phyloP scores from a whole-genome alignment of 2,329 filamentous ascomycete genomes.

The Arthrinium phaeospermum region DNA sequence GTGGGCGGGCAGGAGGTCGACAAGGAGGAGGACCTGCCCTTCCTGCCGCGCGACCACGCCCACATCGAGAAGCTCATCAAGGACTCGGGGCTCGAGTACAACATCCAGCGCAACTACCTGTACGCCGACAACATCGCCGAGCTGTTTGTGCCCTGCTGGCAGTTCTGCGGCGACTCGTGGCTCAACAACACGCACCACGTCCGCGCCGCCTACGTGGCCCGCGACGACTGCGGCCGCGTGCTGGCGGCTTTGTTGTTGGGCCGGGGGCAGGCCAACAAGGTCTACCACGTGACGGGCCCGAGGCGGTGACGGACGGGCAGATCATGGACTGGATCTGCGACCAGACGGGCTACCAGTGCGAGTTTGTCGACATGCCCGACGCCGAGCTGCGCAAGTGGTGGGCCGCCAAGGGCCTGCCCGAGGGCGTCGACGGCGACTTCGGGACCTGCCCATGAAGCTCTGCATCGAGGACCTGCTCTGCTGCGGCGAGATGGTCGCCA shows the following conservation, averaged over 20 bases:
- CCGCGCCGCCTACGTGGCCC: slow-evolving; percentile 28
- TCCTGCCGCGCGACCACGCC: slow-evolving; percentile 30
- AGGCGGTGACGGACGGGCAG: slow-evolving; percentile 28
- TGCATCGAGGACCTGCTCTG: slow-evolving; percentile 29
- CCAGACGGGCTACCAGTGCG: slow-evolving; percentile 28
- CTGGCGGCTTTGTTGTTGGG: slow-evolving; percentile 29
- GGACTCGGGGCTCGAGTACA: slow-evolving; percentile 28
- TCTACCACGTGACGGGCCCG: slow-evolving; percentile 28
- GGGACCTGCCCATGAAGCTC: slow-evolving; percentile 28
- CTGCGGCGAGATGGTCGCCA: slow-evolving; percentile 25
- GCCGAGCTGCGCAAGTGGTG: slow-evolving; percentile 26
- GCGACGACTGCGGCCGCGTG: slow-evolving; percentile 31
- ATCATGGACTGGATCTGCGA: slow-evolving; percentile 30
- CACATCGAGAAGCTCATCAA: slow-evolving; percentile 29
- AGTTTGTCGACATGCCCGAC: slow-evolving; percentile 28
- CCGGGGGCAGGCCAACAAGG: slow-evolving; percentile 23
- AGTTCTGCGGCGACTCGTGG: slow-evolving; percentile 29
- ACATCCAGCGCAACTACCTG: slow-evolving; percentile 32
- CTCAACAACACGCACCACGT: slow-evolving; percentile 27
- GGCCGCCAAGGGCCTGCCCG: slow-evolving; percentile 25
- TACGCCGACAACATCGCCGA: slow-evolving; percentile 30
- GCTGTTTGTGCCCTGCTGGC: slow-evolving; percentile 27
- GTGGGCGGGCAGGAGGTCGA: slow-evolving; percentile 25
- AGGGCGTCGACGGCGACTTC: slow-evolving; percentile 14
- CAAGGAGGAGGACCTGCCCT: slow-evolving; percentile 19